Base-by-base conservation (phyloP, 2,329 filamentous ascomycete species). In the Eutypella sp. region DNA sequence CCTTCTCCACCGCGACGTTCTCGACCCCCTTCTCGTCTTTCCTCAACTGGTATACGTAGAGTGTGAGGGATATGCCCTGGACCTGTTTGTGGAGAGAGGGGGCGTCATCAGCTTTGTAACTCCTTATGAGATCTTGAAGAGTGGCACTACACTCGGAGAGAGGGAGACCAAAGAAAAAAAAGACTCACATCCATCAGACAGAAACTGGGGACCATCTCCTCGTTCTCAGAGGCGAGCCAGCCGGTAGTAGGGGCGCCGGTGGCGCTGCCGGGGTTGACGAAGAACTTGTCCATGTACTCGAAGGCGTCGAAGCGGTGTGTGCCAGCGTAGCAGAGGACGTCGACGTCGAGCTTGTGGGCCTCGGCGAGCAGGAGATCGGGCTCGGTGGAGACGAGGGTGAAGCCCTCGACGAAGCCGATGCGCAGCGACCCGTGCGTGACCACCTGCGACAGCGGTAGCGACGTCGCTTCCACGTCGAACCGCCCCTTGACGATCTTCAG, bases 111-210 rank as follows among this genome's bases (percentile, higher is more conserved):
- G n/a, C n/a, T n/a, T n/a, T n/a, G n/a, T n/a, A n/a, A n/a, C n/a
- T n/a, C n/a, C n/a, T n/a, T n/a, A n/a, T n/a, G n/a, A n/a, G n/a
- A n/a, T n/a, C n/a, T n/a, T n/a, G n/a, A n/a, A n/a, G n/a, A n/a
- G n/a, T n/a, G n/a, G n/a, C n/a, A n/a, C n/a, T n/a, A n/a, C n/a
- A n/a, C 18, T 40, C 19, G 13, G 16, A 34, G 11, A n/a, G 20
- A 25, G 13, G 22, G 40, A 20, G 40, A 16, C 22, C 18, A 24
- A 20, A 11, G 41, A 5, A 29, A 39, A 16, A n/a, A 8, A 45
- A 39, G 23, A 85, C 89, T 73, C 67, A 96, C 91, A 78, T 97
- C 92, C 92, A 97, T 96, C 66, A 97, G 71, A 62, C 93, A 96
- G 68, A 97, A 96, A 65, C 90, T 96, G 22, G 92, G 92, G 46